These are phyloP conservation scores for Prosopis cineraria DNA, from an alignment of 306 rosid species.

Conservation along the genomic window DNA sequence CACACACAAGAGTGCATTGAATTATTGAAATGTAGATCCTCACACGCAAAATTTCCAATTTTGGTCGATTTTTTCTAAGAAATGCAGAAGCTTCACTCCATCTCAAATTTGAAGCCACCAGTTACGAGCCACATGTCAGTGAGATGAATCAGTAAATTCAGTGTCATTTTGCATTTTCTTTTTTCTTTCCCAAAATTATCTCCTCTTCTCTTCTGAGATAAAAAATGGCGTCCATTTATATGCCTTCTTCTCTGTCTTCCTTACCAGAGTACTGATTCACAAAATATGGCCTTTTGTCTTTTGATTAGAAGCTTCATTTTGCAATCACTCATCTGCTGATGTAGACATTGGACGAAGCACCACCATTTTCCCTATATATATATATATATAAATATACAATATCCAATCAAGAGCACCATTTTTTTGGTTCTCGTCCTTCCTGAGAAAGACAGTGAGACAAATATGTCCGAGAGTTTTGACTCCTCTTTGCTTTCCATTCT, in stretches of 20 bases:
- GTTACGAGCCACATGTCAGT: slow-evolving; percentile 4
- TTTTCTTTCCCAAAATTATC: not conserved
- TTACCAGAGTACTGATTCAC: not conserved
- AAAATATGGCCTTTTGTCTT: not conserved
- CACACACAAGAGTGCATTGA: too few species aligned
- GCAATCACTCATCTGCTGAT: not conserved
- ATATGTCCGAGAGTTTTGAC: slow-evolving; percentile 30
- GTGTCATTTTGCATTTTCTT: not conserved
- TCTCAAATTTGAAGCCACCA: not conserved
- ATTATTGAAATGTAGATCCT: too few species aligned
- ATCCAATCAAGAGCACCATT: not conserved
- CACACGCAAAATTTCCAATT: not conserved
- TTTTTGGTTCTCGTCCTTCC: not conserved
- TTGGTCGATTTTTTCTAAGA: not conserved
- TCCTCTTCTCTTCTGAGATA: not conserved
- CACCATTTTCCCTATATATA: not conserved
- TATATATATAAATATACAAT: not conserved
- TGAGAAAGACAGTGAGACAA: slow-evolving; percentile 17
- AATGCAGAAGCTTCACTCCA: not conserved
- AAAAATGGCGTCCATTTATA: not conserved
- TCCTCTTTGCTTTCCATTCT: slow-evolving; percentile 33
- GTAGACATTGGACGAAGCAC: not conserved
- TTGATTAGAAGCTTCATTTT: not conserved
- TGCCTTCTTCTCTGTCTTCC: not conserved
- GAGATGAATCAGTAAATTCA: not conserved